Base-by-base conservation (phyloP, 257 asterid genomes). In the Salvia hispanica region DNA sequence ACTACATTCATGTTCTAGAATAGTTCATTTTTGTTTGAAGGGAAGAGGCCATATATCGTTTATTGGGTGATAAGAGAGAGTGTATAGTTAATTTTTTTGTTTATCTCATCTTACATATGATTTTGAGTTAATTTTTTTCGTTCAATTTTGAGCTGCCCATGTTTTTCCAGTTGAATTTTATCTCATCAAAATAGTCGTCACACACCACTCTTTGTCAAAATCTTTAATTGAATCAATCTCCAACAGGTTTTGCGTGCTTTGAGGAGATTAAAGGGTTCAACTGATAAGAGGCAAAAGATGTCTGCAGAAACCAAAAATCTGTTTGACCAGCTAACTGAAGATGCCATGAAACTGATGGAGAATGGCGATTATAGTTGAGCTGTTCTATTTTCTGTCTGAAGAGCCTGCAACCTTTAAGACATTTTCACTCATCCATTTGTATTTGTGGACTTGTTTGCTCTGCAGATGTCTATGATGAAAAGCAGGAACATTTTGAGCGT, bases 261-360 rank as follows among this genome's bases (percentile, higher is more conserved):
- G 82, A 87, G 92, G 83, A 94, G 99, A 82, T 76, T 94, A 75
- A 94, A 88, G 81, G 99, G 99, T 39, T 83, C 99, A 59, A 80
- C 83, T 69, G 83, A 85, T 75, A 88, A 79, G 81, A 91, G 86
- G 83, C 91, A 83, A 70, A 94, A 91, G 77, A 94, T 94, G 99
- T 77, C 98, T 16, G 76, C 76, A 58, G 96, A 82, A 81, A 89
- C 83, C 18, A 91, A 94, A 78, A 78, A 61, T 64, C 73, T 82
- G 39, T 94, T 94, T 84, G 98, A 94, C 77, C 88, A 87, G 83
- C 94, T 94, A 65, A 94, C 98, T 66, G 99, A 91, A 67, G 98
- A 94, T 87, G 98, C 98, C 46, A 83, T 86, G 95, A 81, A 74
- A 72, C 84, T 94, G 75, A 60, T 94, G 96, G 96, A 91, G 76